phyloP scores from a whole-genome alignment of 2,329 filamentous ascomycete species.

The Leptographium lundbergii region DNA sequence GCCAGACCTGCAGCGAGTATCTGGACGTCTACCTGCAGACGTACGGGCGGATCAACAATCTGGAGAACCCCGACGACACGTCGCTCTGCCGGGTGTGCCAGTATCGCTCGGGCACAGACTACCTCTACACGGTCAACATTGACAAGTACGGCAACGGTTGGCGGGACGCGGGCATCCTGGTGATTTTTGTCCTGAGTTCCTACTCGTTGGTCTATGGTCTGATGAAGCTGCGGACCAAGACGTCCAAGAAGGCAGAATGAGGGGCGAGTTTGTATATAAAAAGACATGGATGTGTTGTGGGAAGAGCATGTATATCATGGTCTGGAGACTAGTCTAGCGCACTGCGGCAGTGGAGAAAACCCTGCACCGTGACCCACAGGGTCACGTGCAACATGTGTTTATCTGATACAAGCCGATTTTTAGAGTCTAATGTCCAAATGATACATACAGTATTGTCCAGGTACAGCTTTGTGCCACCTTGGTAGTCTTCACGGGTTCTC shows the following conservation, averaged over 20 bases:
- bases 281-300: background rate
- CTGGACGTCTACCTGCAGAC: slow-evolving; percentile 37
- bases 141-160: slow-evolving; percentile 50
- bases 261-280: too few species aligned
- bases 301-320: too few species aligned
- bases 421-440: too few species aligned
- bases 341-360: too few species aligned
- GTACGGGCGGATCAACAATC: slow-evolving; percentile 32
- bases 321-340: too few species aligned
- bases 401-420: too few species aligned
- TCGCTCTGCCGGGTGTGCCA: slow-evolving; percentile 47
- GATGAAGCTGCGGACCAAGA: slow-evolving; percentile 36
- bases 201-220: slow-evolving; percentile 34
- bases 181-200: slow-evolving; percentile 40
- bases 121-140: slow-evolving; percentile 46
- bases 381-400: too few species aligned
- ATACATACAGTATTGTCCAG: too few species aligned
- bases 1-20: slow-evolving; percentile 45
- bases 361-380: too few species aligned
- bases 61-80: slow-evolving; percentile 48
- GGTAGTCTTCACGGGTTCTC: too few species aligned
- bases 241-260: slow-evolving; percentile 32
- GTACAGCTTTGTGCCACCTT: too few species aligned
- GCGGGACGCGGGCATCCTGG: slow-evolving; percentile 49
- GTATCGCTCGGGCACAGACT: slow-evolving; percentile 45